A percentile compares a stretch with the other conserved stretches of the same genome.
These are phyloP conservation scores for Davidsoniella eucalypti DNA, from an alignment of 2,329 filamentous ascomycete genomes.

Conservation along the genomic window DNA sequence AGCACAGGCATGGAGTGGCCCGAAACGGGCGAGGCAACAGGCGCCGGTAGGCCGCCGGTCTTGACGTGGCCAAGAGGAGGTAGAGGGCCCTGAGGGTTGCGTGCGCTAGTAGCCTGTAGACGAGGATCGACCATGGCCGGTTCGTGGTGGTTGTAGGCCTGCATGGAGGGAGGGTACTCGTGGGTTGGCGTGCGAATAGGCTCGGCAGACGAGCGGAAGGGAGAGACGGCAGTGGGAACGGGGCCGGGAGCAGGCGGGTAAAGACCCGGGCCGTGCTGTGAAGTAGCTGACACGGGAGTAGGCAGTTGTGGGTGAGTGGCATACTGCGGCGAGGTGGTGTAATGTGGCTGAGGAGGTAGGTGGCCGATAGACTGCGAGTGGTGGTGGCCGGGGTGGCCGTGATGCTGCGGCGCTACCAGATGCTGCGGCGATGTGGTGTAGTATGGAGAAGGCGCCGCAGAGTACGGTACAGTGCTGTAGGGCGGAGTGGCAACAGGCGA, in stretches of 20 bases:
- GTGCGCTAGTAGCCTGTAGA: conserved; percentile 19
- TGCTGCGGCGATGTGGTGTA: conserved; percentile 15
- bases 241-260: conserved; percentile 1
- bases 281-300: conserved; percentile 13
- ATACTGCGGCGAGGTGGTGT: conserved; percentile 16
- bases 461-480: conserved; percentile 26
- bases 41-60: conserved; percentile 26
- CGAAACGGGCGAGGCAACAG: conserved; percentile 28
- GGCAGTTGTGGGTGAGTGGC: conserved; percentile 20
- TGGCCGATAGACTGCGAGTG: conserved; percentile 15
- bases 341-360: conserved; percentile 19
- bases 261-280: conserved; percentile 15
- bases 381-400: conserved; percentile 11
- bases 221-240: conserved; percentile 12
- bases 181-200: conserved; percentile 15
- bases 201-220: conserved; percentile 7
- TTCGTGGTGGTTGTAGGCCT: conserved; percentile 15
- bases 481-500: conserved; percentile 39
- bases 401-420: conserved; percentile 18
- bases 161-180: conserved; percentile 25
- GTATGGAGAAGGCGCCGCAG: conserved; percentile 22
- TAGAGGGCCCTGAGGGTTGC: conserved; percentile 27
- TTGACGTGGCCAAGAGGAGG: conserved; percentile 24
- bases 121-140: conserved; percentile 26
- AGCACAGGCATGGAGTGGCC: conserved; percentile 25